phyloP scores from a whole-genome alignment of 257 asterid genomes.

The Catharanthus roseus region DNA sequence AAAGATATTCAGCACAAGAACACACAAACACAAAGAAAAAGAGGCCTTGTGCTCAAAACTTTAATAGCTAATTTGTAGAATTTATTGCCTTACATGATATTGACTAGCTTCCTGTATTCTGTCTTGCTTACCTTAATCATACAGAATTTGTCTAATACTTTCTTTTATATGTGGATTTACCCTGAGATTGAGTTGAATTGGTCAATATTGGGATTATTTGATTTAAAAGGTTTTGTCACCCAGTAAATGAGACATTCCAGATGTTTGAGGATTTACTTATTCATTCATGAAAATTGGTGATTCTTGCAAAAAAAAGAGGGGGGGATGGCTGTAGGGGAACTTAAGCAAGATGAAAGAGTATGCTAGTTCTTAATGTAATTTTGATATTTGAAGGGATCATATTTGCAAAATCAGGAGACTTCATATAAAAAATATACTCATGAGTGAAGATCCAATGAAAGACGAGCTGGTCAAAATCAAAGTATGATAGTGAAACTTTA shows the following conservation, averaged over 20 bases:
- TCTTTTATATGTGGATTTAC: neutral
- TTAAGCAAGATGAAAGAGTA: neutral
- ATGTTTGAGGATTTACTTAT: neutral
- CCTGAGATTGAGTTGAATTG: neutral
- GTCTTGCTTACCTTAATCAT: neutral
- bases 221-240: neutral
- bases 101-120: neutral
- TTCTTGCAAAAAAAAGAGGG: neutral
- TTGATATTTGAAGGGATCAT: neutral
- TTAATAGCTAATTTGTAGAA: neutral
- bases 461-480: constrained; percentile 16
- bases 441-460: constrained; percentile 12
- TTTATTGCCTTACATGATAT: neutral
- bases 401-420: neutral
- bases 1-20: neutral
- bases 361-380: neutral
- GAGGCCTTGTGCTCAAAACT: neutral
- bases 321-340: neutral
- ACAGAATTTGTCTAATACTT: neutral
- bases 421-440: neutral
- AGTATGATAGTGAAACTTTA: constrained; percentile 19
- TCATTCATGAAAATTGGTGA: neutral
- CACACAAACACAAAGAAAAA: too few species aligned
- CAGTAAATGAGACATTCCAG: neutral
- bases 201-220: neutral